Evolutionary conservation across 148 eudicot genomes (phyloP).

Genomic region (Amaranthus hypochondriacus): DNA sequence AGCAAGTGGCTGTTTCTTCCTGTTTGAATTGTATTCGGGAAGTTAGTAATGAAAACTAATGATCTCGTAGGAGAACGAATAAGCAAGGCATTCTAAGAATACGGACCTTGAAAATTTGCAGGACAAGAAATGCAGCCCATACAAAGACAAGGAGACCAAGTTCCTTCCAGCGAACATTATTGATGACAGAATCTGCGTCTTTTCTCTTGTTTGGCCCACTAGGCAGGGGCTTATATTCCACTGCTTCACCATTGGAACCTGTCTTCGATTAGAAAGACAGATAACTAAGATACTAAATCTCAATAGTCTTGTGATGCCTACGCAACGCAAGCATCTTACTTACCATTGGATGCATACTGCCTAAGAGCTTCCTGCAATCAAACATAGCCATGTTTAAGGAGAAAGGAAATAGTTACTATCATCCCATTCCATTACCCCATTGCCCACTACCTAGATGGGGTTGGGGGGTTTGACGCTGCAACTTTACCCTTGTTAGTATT

Average conservation of each 20-base stretch:
- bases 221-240: constrained; percentile 69
- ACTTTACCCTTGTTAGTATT: too few relatives aligned
- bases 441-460: too few relatives aligned
- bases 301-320: background rate
- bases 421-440: background rate
- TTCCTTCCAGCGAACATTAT: constrained; percentile 87
- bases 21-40: constrained; percentile 28
- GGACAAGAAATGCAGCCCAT: constrained; percentile 68
- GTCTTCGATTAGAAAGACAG: constrained; percentile 4
- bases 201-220: constrained; percentile 50
- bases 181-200: constrained; percentile 43
- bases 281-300: background rate
- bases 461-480: too few relatives aligned
- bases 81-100: background rate
- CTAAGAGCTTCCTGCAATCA: constrained; percentile 63
- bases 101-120: constrained; percentile 71
- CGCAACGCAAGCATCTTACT: constrained; percentile 19
- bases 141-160: constrained; percentile 70
- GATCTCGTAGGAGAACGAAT: background rate
- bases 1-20: constrained; percentile 58
- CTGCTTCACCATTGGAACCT: constrained; percentile 48
- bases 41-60: constrained; percentile 11
- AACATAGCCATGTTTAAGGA: constrained; percentile 3
- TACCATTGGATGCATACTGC: constrained; percentile 49
- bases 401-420: background rate